Evolutionary conservation across 192 early-diverging fungal species (phyloP).

Genomic region (Coemansia sp.): DNA sequence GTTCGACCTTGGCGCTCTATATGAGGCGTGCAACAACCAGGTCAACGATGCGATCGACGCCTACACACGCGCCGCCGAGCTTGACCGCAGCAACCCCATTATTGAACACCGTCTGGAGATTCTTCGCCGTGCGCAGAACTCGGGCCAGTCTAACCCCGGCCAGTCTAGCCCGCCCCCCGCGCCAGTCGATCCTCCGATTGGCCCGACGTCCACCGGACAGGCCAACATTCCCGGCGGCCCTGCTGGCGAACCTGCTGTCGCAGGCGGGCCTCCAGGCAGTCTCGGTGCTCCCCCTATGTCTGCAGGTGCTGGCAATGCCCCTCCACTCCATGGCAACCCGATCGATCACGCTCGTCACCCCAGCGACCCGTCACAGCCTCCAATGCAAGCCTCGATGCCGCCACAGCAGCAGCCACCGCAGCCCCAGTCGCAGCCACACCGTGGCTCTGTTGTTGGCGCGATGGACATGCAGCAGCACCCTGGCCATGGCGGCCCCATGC

Average conservation of each 20-base stretch:
- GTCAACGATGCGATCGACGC: constrained; percentile 95
- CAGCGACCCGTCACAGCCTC: constrained; percentile 12
- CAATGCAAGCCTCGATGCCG: not conserved
- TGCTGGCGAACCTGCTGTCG: constrained; percentile 27
- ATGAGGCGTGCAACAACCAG: constrained; percentile 98
- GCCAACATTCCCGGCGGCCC: constrained; percentile 49
- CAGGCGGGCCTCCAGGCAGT: constrained; percentile 31
- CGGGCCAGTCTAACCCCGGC: constrained; percentile 29
- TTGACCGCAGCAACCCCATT: constrained; percentile 84
- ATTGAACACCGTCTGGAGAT: constrained; percentile 74
- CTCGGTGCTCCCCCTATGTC: constrained; percentile 41
- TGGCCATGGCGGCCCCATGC: not conserved
- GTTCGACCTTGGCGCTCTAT: constrained; percentile 95
- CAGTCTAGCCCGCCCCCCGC: constrained; percentile 20
- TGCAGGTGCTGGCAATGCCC: constrained; percentile 1
- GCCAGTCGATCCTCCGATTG: constrained; percentile 43
- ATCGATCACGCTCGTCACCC: constrained; percentile 18
- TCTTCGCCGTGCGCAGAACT: constrained; percentile 43
- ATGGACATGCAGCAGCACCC: constrained; percentile 6
- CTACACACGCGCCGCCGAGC: constrained; percentile 86
- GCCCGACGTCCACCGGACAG: constrained; percentile 29
- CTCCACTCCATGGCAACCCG: constrained; percentile 3
- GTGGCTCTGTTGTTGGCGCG: not conserved
- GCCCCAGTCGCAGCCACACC: not conserved
- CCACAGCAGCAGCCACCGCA: not conserved